phyloP scores from a whole-genome alignment of 1,284 basidiomycete species.

The Macrocybe sp. region DNA sequence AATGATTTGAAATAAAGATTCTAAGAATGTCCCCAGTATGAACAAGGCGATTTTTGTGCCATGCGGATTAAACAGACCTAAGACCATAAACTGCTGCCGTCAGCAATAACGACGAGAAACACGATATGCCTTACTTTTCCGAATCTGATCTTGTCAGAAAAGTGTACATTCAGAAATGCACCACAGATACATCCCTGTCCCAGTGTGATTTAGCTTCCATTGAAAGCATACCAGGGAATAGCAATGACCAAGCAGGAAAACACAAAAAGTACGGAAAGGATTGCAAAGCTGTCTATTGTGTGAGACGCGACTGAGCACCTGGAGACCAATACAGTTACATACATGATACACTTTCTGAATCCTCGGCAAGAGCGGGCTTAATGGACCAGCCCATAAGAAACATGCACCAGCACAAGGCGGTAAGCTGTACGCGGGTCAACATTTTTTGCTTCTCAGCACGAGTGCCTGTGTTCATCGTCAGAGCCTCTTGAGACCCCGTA shows the following conservation, averaged over 20 bases:
- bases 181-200: slow-evolving; percentile 43
- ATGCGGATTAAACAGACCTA: slow-evolving; percentile 10
- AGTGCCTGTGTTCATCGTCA: too few species aligned
- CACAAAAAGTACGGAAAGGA: slow-evolving; percentile 56
- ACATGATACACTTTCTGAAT: slow-evolving; percentile 43
- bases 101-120: background rate
- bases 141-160: slow-evolving; percentile 50
- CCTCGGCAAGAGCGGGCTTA: slow-evolving; percentile 30
- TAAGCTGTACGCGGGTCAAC: slow-evolving; percentile 18
- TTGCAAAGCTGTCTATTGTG: slow-evolving; percentile 21
- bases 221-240: background rate
- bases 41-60: background rate
- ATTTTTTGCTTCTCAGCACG: too few species aligned
- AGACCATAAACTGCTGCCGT: slow-evolving; percentile 10
- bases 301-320: background rate
- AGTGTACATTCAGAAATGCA: slow-evolving; percentile 41
- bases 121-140: slow-evolving; percentile 36
- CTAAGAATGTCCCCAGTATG: background rate
- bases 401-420: slow-evolving; percentile 28
- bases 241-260: slow-evolving; percentile 41
- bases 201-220: background rate
- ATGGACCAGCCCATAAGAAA: slow-evolving; percentile 36
- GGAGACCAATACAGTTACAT: slow-evolving; percentile 5
- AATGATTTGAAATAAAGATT: slow-evolving; percentile 10
- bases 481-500: too few species aligned